Evolutionary conservation across 2,329 filamentous ascomycete genomes (phyloP).

Genomic region (Xylariaceae sp.): DNA sequence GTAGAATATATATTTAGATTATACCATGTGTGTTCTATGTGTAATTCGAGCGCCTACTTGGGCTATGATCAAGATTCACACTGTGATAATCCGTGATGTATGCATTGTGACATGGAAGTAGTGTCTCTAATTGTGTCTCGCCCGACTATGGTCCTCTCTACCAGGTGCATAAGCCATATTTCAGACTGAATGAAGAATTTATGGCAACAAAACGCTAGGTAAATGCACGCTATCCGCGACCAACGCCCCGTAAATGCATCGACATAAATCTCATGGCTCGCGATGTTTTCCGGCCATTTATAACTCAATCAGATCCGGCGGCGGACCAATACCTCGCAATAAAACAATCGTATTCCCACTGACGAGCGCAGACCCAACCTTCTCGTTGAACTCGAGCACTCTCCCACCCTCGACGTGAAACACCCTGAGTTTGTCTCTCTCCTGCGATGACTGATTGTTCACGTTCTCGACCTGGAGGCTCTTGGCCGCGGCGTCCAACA

Average conservation of each 20-base stretch:
- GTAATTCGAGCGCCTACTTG: too few relatives aligned
- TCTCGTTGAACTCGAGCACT: slow-evolving; percentile 83
- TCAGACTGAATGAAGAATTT: too few relatives aligned
- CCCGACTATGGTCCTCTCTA: too few relatives aligned
- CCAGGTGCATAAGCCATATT: too few relatives aligned
- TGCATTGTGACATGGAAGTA: too few relatives aligned
- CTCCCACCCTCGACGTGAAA: slow-evolving; percentile 92
- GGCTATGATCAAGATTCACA: too few relatives aligned
- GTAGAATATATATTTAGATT: too few relatives aligned
- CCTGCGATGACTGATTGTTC: slow-evolving; percentile 73
- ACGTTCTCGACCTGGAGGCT: slow-evolving; percentile 77
- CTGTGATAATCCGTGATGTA: too few relatives aligned
- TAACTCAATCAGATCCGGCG: slow-evolving; percentile 67
- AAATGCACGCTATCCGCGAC: slow-evolving; percentile 16
- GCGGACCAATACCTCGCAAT: slow-evolving; percentile 78
- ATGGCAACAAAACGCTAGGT: background rate
- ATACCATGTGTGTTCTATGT: too few relatives aligned
- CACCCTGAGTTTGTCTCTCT: slow-evolving; percentile 77
- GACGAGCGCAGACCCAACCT: slow-evolving; percentile 69
- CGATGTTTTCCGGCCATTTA: slow-evolving; percentile 25
- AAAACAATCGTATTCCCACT: slow-evolving; percentile 90
- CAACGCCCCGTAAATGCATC: slow-evolving; percentile 17
- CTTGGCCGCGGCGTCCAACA: slow-evolving; percentile 76
- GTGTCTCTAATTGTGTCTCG: too few relatives aligned
- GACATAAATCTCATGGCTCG: slow-evolving; percentile 17